These are phyloP conservation scores for Zasmidium citrigriseum DNA, from an alignment of 2,329 filamentous ascomycete species.

Conservation along the genomic window DNA sequence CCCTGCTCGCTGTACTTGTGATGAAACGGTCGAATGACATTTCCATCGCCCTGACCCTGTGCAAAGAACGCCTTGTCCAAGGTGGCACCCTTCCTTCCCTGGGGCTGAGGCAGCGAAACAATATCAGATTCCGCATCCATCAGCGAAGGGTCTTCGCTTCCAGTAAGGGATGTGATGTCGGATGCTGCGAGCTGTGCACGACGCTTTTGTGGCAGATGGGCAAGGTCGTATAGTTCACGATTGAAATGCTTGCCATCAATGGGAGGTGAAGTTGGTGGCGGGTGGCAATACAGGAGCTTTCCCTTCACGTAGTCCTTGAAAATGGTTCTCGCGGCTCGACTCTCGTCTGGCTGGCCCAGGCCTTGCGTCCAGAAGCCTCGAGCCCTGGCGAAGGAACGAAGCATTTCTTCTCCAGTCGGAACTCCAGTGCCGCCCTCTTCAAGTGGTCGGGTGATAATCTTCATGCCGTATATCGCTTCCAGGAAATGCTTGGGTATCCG, in stretches of 20 bases:
- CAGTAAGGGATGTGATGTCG: slow-evolving; percentile 35
- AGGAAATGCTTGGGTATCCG: slow-evolving; percentile 86
- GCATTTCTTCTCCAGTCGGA: slow-evolving; percentile 80
- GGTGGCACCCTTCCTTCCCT: slow-evolving; percentile 71
- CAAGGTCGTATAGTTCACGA: slow-evolving; percentile 79
- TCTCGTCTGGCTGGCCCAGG: slow-evolving; percentile 84
- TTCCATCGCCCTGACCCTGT: slow-evolving; percentile 60
- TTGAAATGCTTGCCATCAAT: slow-evolving; percentile 81
- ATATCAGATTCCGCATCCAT: slow-evolving; percentile 52
- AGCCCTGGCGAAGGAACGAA: slow-evolving; percentile 82
- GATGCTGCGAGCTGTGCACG: slow-evolving; percentile 62
- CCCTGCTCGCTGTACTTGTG: slow-evolving; percentile 87
- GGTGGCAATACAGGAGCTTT: slow-evolving; percentile 88
- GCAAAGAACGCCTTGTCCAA: slow-evolving; percentile 92
- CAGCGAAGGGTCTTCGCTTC: slow-evolving; percentile 41
- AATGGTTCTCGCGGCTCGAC: slow-evolving; percentile 81
- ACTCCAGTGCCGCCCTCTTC: slow-evolving; percentile 92
- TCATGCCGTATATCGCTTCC: slow-evolving; percentile 91
- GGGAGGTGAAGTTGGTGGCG: slow-evolving; percentile 68
- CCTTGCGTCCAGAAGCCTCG: slow-evolving; percentile 89
- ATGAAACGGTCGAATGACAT: slow-evolving; percentile 79
- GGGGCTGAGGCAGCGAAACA: slow-evolving; percentile 39
- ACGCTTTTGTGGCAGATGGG: slow-evolving; percentile 79
- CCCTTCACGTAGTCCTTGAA: slow-evolving; percentile 98
- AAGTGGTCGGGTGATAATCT: slow-evolving; percentile 73